Evolutionary conservation across 305 asterid genomes (phyloP), one percentile per base, ranked within the genome.

Genomic region (Fraxinus greggii): DNA sequence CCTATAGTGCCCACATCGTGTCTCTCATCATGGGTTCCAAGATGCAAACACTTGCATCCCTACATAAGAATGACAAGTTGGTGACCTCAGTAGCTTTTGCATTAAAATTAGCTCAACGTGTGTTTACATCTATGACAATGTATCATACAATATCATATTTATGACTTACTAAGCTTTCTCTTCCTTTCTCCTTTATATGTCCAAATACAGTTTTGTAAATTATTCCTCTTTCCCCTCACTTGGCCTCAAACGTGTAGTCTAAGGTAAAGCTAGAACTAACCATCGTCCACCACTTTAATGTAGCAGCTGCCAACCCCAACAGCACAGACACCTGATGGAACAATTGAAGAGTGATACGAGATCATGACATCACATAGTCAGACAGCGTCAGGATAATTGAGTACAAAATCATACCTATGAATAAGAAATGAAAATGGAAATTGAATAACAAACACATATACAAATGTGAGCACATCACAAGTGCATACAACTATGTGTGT

Each of bases 1-100:
- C 99, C 97, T 84, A 97, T 90, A 59, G 99, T 92, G 83, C 98
- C 99, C 19, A 83, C 92, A 87, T 92, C 92, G 82, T 88, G 90
- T 83, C 92, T 88, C 78, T 91, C 94, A 84, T 93, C 95, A 90
- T 85, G 87, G 84, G 93, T 91, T 81, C 93, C 97, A 84, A 93
- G 92, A 88, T 89, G 89, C 88, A 94, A 79, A 84, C 95, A 92
- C 86, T 89, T 90, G 77, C 87, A 78, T n/a, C 85, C 88, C 97
- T 93, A 87, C 76, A 84, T 36, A 83, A 86, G 24, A 76, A 61
- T 67, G 85, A 8, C 2, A 79, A 42, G 85, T 73, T 32, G 33
- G 33, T 72, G 78, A 83, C 72, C 81, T 78, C 54, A 87, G 31
- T 0, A 56, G 77, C 33, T 51, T 48, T 72, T 28, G 19, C 26